These are phyloP conservation scores for Fusarium sp. DNA, from an alignment of 2,329 filamentous ascomycete species.

Conservation along the genomic window DNA sequence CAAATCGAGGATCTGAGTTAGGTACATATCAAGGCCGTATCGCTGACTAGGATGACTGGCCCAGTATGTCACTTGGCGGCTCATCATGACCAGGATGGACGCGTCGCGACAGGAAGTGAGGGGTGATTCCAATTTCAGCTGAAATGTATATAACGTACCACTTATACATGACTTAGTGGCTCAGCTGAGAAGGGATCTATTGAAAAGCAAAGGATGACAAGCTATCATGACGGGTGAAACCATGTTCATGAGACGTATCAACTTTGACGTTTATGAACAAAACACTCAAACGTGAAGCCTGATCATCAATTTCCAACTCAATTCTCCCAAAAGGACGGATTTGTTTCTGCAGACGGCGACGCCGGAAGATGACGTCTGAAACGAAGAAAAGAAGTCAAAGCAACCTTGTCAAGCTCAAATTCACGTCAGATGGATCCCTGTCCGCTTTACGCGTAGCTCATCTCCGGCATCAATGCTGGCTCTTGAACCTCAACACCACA, in stretches of 20 bases:
- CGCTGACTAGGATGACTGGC: conserved; percentile 7
- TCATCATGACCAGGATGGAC: conserved; percentile 18
- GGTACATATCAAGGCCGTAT: conserved; percentile 5
- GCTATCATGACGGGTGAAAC: neutral
- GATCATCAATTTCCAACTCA: neutral
- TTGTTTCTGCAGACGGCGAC: conserved; percentile 37
- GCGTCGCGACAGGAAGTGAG: conserved; percentile 20
- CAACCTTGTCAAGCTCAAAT: conserved; percentile 45
- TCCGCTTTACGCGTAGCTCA: conserved; percentile 39
- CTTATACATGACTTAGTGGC: conserved; percentile 6
- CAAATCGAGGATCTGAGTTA: neutral
- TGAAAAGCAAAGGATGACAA: conserved; percentile 13
- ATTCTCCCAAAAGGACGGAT: neutral
- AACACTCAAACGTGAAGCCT: neutral
- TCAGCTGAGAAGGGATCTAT: conserved; percentile 10
- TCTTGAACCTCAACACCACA: conserved; percentile 8
- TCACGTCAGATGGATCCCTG: conserved; percentile 47
- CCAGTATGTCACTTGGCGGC: conserved; percentile 4
- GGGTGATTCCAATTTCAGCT: conserved; percentile 22
- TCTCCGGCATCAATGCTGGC: conserved; percentile 45
- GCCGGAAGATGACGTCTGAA: conserved; percentile 47
- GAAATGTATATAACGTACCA: conserved; percentile 7
- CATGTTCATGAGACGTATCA: neutral
- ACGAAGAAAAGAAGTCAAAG: conserved; percentile 29
- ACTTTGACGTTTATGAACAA: neutral